Conservation (phyloP, 495 filamentous ascomycete species). For the Melanomma pulvis-pyrius region DNA sequence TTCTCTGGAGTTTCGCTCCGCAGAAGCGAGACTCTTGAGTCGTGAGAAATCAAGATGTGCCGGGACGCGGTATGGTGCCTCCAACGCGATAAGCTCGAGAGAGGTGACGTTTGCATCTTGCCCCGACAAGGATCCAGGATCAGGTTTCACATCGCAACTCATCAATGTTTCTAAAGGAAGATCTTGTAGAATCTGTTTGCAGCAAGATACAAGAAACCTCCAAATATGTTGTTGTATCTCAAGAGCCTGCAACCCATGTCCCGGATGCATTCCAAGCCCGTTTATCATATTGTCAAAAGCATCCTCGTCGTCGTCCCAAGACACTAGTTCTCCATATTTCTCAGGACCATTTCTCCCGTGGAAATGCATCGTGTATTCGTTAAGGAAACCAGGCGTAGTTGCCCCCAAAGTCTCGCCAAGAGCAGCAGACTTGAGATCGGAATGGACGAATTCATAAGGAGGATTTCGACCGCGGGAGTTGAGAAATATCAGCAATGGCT, state of each 20-base stretch:
- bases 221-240: constrained; percentile 52
- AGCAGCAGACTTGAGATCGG: constrained; percentile 41
- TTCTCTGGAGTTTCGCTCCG: constrained; percentile 45
- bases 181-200: constrained; percentile 49
- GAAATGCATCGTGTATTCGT: constrained; percentile 45
- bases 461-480: constrained; percentile 52
- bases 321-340: constrained; percentile 51
- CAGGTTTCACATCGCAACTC: constrained; percentile 31
- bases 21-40: constrained; percentile 46
- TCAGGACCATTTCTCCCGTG: constrained; percentile 29
- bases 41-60: constrained; percentile 46
- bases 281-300: constrained; percentile 41
- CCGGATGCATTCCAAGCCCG: constrained; percentile 43
- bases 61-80: constrained; percentile 53
- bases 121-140: constrained; percentile 39
- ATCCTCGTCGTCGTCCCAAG: constrained; percentile 46
- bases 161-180: constrained; percentile 31
- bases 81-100: constrained; percentile 41
- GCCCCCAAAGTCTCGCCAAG: neutral
- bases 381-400: constrained; percentile 42
- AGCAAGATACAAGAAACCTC: constrained; percentile 50
- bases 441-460: constrained; percentile 48
- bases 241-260: constrained; percentile 51
- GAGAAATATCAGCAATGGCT: constrained; percentile 49
- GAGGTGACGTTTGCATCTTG: constrained; percentile 40